Evolutionary conservation across 306 rosid genomes (phyloP).

Genomic region (Vigna angularis): DNA sequence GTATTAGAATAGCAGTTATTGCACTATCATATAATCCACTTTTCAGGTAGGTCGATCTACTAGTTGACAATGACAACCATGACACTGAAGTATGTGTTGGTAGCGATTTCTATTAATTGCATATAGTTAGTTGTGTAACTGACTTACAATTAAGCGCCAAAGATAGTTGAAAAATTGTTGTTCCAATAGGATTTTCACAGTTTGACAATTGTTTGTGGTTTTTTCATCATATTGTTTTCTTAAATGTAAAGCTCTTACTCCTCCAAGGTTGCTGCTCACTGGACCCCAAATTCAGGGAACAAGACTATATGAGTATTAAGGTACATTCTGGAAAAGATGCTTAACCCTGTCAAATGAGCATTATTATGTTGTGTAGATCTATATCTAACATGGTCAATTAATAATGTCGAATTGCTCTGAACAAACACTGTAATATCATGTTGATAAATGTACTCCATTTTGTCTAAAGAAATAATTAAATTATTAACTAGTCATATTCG

Average conservation of each 20-base stretch:
- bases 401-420: conserved; percentile 22
- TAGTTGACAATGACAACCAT: too few species aligned
- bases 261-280: conserved; percentile 96
- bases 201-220: not conserved
- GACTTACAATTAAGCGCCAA: too few species aligned
- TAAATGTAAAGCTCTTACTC: conserved; percentile 31
- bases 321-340: conserved; percentile 46
- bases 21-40: too few species aligned
- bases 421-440: not conserved
- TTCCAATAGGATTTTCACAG: too few species aligned
- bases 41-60: too few species aligned
- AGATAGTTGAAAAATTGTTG: too few species aligned
- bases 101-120: too few species aligned
- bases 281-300: conserved; percentile 97
- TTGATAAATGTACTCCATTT: not conserved
- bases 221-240: conserved; percentile 23
- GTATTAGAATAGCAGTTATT: too few species aligned
- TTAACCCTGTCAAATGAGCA: too few species aligned
- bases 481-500: conserved; percentile 10
- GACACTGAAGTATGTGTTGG: too few species aligned
- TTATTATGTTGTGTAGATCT: too few species aligned
- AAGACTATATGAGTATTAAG: conserved; percentile 92
- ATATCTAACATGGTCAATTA: not conserved
- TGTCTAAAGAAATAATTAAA: conserved; percentile 20
- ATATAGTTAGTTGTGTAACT: too few species aligned